phyloP scores from a whole-genome alignment of 2,329 filamentous ascomycete species.

The Fusarium sp. region DNA sequence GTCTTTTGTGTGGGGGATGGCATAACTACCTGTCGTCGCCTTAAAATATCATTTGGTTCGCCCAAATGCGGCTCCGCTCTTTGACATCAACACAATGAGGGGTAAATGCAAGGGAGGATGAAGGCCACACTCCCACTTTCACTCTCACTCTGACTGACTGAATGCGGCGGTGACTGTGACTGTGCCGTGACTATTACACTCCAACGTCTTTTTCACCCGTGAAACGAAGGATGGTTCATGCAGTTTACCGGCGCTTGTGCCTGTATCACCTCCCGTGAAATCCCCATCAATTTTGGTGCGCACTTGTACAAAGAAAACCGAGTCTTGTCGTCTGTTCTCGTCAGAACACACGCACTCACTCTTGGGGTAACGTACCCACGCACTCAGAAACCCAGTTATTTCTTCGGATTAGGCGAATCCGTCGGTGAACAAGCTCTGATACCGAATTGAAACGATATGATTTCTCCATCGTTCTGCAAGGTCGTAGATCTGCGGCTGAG shows the following conservation, averaged over 20 bases:
- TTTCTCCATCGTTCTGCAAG: neutral
- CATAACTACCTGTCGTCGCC: neutral
- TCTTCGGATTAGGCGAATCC: neutral
- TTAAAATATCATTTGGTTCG: slow-evolving; percentile 8
- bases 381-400: neutral
- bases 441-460: neutral
- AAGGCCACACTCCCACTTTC: neutral
- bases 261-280: neutral
- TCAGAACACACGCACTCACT: neutral
- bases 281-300: neutral
- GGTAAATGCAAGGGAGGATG: neutral
- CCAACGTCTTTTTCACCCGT: neutral
- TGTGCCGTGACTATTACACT: neutral
- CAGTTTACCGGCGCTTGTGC: neutral
- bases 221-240: neutral
- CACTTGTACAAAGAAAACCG: neutral
- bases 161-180: neutral
- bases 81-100: neutral
- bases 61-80: slow-evolving; percentile 1
- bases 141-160: neutral
- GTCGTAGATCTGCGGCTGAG: neutral
- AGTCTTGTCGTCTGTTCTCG: neutral
- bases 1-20: neutral
- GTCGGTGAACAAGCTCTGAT: neutral
- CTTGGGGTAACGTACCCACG: neutral